phyloP scores from a whole-genome alignment of 148 eudicot species.

The Rhododendron simsii region DNA sequence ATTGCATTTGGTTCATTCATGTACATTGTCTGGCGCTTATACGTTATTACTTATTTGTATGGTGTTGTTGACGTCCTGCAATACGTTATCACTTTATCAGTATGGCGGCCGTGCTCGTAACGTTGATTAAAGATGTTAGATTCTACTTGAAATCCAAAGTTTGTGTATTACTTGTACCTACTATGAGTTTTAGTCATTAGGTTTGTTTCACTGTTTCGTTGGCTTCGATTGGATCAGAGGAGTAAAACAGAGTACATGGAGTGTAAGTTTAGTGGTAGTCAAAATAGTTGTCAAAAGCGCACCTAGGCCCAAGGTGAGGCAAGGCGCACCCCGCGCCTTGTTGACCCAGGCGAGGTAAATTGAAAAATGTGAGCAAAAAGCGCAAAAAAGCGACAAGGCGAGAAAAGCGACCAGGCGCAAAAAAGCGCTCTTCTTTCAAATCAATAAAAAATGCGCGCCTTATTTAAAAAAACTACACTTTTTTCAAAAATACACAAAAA shows the following conservation, averaged over 20 bases:
- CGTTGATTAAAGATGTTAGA: background rate
- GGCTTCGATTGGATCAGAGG: background rate
- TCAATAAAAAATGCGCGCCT: no score
- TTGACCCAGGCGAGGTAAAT: no score
- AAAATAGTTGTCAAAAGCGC: no score
- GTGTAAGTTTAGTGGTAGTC: background rate
- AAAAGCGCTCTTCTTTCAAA: no score
- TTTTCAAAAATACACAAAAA: no score
- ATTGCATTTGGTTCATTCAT: conserved; percentile 7
- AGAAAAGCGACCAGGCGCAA: no score
- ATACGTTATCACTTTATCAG: no score
- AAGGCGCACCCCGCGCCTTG: no score
- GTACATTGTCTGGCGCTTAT: background rate
- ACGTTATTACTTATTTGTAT: background rate
- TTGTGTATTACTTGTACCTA: background rate
- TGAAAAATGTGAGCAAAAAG: no score
- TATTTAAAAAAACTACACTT: no score
- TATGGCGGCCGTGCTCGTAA: background rate
- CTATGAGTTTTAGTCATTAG: background rate
- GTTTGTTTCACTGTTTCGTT: background rate
- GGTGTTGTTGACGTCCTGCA: background rate
- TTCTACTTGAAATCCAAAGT: conserved; percentile 2
- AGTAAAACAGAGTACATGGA: background rate
- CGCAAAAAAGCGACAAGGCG: no score
- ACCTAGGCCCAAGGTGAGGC: no score